These are phyloP conservation scores for Toxicodendron radicans DNA, from an alignment of 345 rosid species.

Conservation along the genomic window DNA sequence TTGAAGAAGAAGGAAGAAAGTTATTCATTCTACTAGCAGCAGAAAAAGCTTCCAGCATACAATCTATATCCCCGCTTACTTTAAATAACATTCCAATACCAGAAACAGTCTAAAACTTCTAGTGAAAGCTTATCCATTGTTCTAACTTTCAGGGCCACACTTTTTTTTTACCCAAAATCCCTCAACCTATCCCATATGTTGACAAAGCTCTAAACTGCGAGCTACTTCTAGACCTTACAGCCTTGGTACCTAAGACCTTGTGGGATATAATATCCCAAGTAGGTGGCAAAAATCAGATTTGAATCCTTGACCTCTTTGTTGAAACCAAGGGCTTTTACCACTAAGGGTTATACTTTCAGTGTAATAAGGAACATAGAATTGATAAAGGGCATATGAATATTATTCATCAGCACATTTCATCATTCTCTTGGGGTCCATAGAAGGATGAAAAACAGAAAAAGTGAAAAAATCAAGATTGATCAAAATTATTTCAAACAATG, in stretches of 20 bases:
- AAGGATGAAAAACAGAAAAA: background rate
- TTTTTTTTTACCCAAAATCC: too few relatives aligned
- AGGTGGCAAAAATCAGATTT: too few relatives aligned
- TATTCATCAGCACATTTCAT: background rate
- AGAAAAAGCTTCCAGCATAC: background rate
- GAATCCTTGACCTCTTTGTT: too few relatives aligned
- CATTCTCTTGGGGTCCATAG: background rate
- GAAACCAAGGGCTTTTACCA: too few relatives aligned
- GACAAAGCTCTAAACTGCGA: too few relatives aligned
- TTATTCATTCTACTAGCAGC: background rate
- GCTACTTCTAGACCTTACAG: too few relatives aligned
- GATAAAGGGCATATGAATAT: background rate
- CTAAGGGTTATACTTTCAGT: too few relatives aligned
- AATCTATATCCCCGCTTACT: background rate
- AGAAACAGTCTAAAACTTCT: background rate
- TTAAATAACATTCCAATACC: background rate
- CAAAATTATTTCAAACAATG: constrained; percentile 3
- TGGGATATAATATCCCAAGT: too few relatives aligned
- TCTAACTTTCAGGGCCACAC: background rate
- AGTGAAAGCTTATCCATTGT: background rate
- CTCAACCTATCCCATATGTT: too few relatives aligned
- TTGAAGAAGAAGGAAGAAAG: background rate
- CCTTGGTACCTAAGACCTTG: too few relatives aligned
- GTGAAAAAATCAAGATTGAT: background rate
- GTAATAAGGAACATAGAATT: background rate